Conservation (phyloP, 2,329 filamentous ascomycete genomes). For the Beauveria rudraprayagi region DNA sequence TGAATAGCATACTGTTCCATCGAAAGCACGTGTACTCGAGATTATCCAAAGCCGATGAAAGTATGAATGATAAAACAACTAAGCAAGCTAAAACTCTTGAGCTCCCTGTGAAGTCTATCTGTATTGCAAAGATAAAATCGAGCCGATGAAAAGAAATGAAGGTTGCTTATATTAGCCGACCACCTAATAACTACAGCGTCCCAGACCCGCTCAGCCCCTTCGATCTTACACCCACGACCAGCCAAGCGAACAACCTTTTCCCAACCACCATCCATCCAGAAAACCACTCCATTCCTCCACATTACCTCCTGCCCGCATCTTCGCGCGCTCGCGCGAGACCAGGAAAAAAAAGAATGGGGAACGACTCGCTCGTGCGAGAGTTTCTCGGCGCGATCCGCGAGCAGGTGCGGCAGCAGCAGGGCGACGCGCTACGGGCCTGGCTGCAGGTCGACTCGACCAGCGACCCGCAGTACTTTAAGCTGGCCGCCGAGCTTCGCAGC, state of each 20-base stretch:
- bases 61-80: no score
- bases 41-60: no score
- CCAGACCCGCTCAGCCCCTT: not conserved
- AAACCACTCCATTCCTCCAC: no score
- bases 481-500: constrained; percentile 58
- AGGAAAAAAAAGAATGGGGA: not conserved
- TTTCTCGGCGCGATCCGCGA: constrained; percentile 58
- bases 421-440: constrained; percentile 57
- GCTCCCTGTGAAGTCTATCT: no score
- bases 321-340: no score
- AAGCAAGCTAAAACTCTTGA: no score
- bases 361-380: constrained; percentile 48
- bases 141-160: no score
- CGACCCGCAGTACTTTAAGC: constrained; percentile 56
- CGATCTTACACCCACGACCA: not conserved
- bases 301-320: not conserved
- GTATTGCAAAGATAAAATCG: no score
- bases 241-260: not conserved
- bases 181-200: not conserved
- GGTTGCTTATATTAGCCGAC: no score
- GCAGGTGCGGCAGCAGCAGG: constrained; percentile 53
- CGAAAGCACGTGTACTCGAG: not conserved
- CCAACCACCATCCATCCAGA: not conserved
- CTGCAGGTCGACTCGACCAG: constrained; percentile 68
- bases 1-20: not conserved